Evolutionary conservation across 805 yeast genomes (phyloP), one percentile per base, ranked within the genome.

Genomic region (Nakazawaea molendinolei): DNA sequence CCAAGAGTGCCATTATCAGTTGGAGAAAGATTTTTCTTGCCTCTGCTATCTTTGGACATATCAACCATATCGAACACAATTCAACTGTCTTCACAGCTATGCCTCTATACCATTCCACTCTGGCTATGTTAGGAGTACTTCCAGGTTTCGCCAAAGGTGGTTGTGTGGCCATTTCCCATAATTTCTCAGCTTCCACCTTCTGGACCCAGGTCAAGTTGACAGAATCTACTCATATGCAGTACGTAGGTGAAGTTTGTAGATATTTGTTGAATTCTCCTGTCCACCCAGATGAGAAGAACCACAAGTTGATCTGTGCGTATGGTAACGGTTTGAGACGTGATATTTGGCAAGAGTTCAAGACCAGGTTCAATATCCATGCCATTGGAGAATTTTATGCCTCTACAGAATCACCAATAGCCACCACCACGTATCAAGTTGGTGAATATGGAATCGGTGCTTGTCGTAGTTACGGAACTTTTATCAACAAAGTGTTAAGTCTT

Each of bases 81-180:
- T 74, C 83, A 12, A 72, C 69, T 9, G 78, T 86, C 8, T 83
- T 82, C 61, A 85, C 95, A 0, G 85, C 95, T 1, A 89, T 89
- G 97, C 97, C 97, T 2, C 63, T 90, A 42, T 89, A 90, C 53
- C 97, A 89, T 56, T 86, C 95, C 1, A 89, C 97, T 0, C 97
- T 96, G 3, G 83, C 95, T 0, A 70, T 86, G 58, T 60, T 89
- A 37, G 96, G 96, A 9, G 75, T 81, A 5, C 67, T 89, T 50
- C 87, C 95, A 1, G 46, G 50, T 9, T 47, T 69, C 21, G 51
- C 58, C 4, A 63, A 60, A 28, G 95, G 95, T 33, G 92, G 82
- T 1, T 74, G 87, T 44, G 74, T 82, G 32, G 83, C 92, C 0
- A 56, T 90, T 17, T 78, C 90, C 19, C 79, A 78, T 44, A 85